A percentile compares a stretch with the other conserved stretches of the same genome.
These are phyloP conservation scores for Aspergillus sparsus DNA, from an alignment of 495 filamentous ascomycete genomes.

Conservation along the genomic window DNA sequence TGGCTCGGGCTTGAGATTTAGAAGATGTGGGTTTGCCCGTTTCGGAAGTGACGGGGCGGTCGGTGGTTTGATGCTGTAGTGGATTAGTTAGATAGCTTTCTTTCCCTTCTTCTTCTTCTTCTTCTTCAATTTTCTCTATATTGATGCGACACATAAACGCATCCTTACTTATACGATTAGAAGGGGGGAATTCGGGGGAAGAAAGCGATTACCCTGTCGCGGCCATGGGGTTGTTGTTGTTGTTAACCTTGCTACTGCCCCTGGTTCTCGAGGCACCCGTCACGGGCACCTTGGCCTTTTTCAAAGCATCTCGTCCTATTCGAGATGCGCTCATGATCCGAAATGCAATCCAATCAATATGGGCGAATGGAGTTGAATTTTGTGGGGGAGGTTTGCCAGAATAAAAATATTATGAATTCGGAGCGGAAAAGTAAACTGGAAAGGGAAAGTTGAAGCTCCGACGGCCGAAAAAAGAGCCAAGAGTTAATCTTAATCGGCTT, in stretches of 20 bases:
- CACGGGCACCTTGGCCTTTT: slow-evolving; percentile 26
- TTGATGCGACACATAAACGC: background rate
- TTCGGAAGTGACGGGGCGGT: slow-evolving; percentile 19
- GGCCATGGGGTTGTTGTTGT: slow-evolving; percentile 9
- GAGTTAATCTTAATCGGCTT: background rate
- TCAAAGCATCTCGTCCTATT: slow-evolving; percentile 23
- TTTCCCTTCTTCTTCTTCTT: slow-evolving; percentile 9
- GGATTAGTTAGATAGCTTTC: background rate
- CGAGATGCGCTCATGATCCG: slow-evolving; percentile 28
- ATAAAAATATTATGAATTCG: background rate
- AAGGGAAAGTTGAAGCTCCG: background rate
- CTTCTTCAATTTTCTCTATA: background rate
- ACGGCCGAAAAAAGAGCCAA: slow-evolving; percentile 6
- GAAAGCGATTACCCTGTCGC: background rate
- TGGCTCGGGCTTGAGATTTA: slow-evolving; percentile 12
- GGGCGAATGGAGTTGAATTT: no score
- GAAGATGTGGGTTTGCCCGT: slow-evolving; percentile 27
- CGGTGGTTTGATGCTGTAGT: slow-evolving; percentile 6
- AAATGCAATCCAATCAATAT: no score
- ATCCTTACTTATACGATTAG: background rate
- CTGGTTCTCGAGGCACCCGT: slow-evolving; percentile 4
- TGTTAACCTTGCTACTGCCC: slow-evolving; percentile 4
- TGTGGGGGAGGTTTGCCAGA: no score
- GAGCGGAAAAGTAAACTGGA: no score
- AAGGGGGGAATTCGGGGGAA: background rate